Conservation (phyloP, 352 stramenopile species). For the Ochromonadaceae sp. region DNA sequence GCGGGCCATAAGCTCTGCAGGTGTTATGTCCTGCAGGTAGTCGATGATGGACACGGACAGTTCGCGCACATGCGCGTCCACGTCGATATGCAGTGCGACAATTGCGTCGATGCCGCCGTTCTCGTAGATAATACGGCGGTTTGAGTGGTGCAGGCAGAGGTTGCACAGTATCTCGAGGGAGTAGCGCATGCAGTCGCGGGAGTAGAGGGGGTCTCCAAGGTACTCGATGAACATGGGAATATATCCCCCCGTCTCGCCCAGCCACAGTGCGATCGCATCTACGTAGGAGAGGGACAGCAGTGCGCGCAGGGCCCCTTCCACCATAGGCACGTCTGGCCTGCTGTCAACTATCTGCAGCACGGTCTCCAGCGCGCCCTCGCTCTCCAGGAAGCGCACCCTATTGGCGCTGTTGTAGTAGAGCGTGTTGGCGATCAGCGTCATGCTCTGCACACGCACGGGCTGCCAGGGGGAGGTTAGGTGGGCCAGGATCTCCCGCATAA, state of each 20-base stretch:
- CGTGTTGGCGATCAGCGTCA: neutral
- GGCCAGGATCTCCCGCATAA: neutral
- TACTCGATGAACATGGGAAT: constrained; percentile 5
- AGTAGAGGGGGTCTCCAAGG: neutral
- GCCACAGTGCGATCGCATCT: neutral
- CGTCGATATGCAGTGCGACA: neutral
- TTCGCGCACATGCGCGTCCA: neutral
- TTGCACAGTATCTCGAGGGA: constrained; percentile 7
- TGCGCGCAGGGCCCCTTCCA: neutral
- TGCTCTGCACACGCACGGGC: neutral
- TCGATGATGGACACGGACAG: neutral
- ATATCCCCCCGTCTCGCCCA: neutral
- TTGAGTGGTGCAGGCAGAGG: constrained; percentile 7
- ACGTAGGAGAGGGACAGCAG: constrained; percentile 11
- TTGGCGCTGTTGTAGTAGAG: constrained; percentile 16
- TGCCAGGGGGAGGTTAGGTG: neutral
- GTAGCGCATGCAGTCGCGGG: neutral
- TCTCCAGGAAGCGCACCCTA: constrained; percentile 11
- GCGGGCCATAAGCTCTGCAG: neutral
- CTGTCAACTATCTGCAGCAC: neutral
- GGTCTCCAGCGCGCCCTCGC: neutral
- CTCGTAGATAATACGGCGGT: neutral
- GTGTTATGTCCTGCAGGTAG: constrained; percentile 13
- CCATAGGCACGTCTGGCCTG: neutral
- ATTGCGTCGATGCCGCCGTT: neutral